A percentile compares a stretch with the other conserved stretches of the same genome.
Evolutionary conservation across 2,329 filamentous ascomycete genomes (phyloP).

Genomic region (Sordariomycetes sp.): DNA sequence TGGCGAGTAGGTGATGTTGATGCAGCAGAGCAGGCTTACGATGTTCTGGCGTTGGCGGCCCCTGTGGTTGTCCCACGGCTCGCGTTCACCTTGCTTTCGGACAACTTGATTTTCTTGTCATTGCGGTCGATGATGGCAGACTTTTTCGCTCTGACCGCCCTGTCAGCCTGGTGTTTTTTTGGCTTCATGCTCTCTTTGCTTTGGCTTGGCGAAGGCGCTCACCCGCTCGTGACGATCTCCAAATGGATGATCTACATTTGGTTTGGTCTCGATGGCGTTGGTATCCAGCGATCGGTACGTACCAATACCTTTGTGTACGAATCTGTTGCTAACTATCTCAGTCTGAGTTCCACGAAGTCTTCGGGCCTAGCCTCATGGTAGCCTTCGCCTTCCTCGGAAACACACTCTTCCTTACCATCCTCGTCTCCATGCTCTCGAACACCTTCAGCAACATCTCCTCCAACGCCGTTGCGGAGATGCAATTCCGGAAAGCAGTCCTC

Average conservation of each 20-base stretch:
- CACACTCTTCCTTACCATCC: slow-evolving; percentile 79
- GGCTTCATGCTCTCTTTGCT: slow-evolving; percentile 72
- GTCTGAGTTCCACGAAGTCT: slow-evolving; percentile 66
- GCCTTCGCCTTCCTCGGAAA: slow-evolving; percentile 80
- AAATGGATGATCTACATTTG: slow-evolving; percentile 94
- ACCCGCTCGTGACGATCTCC: slow-evolving; percentile 59
- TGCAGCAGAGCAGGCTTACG: slow-evolving; percentile 58
- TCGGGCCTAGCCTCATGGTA: slow-evolving; percentile 73
- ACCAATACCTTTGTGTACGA: background rate
- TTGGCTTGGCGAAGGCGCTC: slow-evolving; percentile 62
- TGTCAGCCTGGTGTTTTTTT: slow-evolving; percentile 76
- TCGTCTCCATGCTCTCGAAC: slow-evolving; percentile 79
- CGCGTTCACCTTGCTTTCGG: slow-evolving; percentile 74
- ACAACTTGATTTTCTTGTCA: slow-evolving; percentile 77
- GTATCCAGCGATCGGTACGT: slow-evolving; percentile 47
- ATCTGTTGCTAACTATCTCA: slow-evolving; percentile 15
- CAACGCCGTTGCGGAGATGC: slow-evolving; percentile 74
- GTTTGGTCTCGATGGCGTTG: slow-evolving; percentile 74
- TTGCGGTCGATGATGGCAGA: slow-evolving; percentile 79
- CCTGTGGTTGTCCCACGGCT: slow-evolving; percentile 70
- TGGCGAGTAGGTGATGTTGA: slow-evolving; percentile 38
- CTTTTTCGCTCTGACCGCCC: slow-evolving; percentile 66
- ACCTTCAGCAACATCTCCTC: slow-evolving; percentile 71
- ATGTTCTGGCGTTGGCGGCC: slow-evolving; percentile 71
- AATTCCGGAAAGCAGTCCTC: slow-evolving; percentile 70